A percentile compares a stretch with the other conserved stretches of the same genome.
Evolutionary conservation across 164 flowering plant genomes (phyloP).

Genomic region (Aristolochia fimbriata): DNA sequence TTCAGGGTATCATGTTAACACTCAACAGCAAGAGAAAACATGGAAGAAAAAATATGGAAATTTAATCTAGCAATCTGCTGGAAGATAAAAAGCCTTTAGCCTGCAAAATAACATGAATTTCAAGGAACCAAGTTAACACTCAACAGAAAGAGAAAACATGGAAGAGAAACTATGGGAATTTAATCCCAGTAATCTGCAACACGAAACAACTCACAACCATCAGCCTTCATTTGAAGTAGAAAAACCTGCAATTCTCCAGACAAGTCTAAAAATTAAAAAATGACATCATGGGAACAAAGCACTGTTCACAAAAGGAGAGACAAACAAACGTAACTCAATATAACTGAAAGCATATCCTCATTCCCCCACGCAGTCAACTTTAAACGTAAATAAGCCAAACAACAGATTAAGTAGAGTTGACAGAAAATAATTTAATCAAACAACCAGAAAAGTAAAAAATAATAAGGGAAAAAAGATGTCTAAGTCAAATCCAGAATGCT

Average conservation of each 20-base stretch:
- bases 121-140: constrained; percentile 20
- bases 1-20: constrained; percentile 19
- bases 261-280: no score
- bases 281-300: constrained; percentile 5
- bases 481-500: not conserved
- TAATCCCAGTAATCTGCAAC: constrained; percentile 16
- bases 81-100: constrained; percentile 23
- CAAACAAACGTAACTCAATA: not conserved
- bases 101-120: constrained; percentile 39
- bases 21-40: not conserved
- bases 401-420: not conserved
- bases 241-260: constrained; percentile 17
- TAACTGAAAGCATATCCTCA: not conserved
- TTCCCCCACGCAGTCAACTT: not conserved
- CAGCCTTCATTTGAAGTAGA: constrained; percentile 14
- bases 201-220: not conserved
- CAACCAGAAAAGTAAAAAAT: constrained; percentile 1
- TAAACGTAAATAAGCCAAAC: not conserved
- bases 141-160: no score
- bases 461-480: constrained; percentile 4
- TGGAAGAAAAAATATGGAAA: not conserved
- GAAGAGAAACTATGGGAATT: no score
- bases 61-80: no score
- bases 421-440: no score
- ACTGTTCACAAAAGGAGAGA: not conserved